A percentile compares a stretch with the other conserved stretches of the same genome.
Conservation (phyloP, 257 asterid genomes). For the Orobanche coerulescens region DNA sequence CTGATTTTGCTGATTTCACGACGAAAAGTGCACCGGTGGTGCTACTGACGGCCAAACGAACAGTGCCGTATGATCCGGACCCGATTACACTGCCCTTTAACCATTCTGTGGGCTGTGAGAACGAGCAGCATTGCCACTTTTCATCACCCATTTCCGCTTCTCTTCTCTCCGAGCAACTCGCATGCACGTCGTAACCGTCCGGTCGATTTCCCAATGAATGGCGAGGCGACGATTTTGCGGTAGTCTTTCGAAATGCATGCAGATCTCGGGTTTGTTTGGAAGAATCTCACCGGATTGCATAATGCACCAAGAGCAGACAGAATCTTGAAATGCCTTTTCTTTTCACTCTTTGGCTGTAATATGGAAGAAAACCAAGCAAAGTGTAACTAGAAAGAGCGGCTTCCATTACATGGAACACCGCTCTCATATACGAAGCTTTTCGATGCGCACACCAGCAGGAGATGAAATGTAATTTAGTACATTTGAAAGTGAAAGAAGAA, state of each 20-base stretch:
- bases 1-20: slow-evolving; percentile 36
- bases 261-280: slow-evolving; percentile 1
- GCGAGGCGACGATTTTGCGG: not conserved
- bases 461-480: not conserved
- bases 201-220: not conserved
- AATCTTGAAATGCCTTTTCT: not conserved
- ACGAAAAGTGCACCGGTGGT: slow-evolving; percentile 48
- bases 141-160: slow-evolving; percentile 27
- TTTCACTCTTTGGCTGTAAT: not conserved
- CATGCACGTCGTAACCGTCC: not conserved
- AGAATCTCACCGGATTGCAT: not conserved
- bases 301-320: slow-evolving; percentile 1
- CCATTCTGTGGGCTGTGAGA: slow-evolving; percentile 37
- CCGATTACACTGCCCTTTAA: slow-evolving; percentile 47
- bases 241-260: slow-evolving; percentile 9
- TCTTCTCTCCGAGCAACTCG: not conserved
- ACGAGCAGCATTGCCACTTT: slow-evolving; percentile 20
- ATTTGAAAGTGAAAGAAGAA: slow-evolving; percentile 3
- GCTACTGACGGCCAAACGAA: slow-evolving; percentile 41
- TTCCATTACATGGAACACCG: slow-evolving; percentile 48
- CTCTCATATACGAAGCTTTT: slow-evolving; percentile 20
- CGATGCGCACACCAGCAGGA: not conserved
- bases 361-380: not conserved
- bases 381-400: slow-evolving; percentile 37
- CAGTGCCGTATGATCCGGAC: slow-evolving; percentile 46